Evolutionary conservation across 2,329 filamentous ascomycete species (phyloP), one percentile per base, ranked within the genome.

Genomic region (Teratosphaeria pseudoeucalypti): DNA sequence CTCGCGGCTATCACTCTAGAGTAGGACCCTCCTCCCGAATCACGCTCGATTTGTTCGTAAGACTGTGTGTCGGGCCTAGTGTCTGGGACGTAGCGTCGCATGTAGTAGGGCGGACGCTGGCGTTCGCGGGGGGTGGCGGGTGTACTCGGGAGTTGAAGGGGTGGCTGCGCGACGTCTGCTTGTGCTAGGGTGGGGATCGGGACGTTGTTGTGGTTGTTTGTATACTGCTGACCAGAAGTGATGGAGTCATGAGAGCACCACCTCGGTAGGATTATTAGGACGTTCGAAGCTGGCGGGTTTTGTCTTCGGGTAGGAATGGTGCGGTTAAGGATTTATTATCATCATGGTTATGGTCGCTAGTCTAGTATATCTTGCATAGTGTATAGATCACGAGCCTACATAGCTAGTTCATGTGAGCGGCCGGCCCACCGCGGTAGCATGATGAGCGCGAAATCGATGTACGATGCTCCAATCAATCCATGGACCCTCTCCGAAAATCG

Each of bases 1-100:
- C 10, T 6, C 9, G 12, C 34, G 3, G 12, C 10, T 2, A 16
- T 39, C 34, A 39, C 11, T 11, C 14, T 39, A 4, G 34, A 16
- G 34, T 11, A 39, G 12, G 34, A 39, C 12, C 10, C 14, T 39
- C 34, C 23, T 23, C 23, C 23, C 23, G 2, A 2, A 23, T 23
- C 23, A 94, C 90, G 0, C 86, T 88, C 63, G 81, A 87, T 11
- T 77, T 91, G 14, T 94, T 89, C 70, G 72, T 88, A 37, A 90
- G 90, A 61, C 81, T 95, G 9, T 91, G 87, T 63, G 72, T 91
- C 14, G 90, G 90, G 57, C 89, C 88, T 61, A 87, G 85, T 63
- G 83, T 89, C 71, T 95, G 90, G 90, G 89, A 90, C 55, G 79
- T 90, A 57, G 86, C 86, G 4, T 87, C 87, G 32, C 53, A 58